Conservation (phyloP, 441 rosid genomes). For the Bocquillonia castaneifolia region DNA sequence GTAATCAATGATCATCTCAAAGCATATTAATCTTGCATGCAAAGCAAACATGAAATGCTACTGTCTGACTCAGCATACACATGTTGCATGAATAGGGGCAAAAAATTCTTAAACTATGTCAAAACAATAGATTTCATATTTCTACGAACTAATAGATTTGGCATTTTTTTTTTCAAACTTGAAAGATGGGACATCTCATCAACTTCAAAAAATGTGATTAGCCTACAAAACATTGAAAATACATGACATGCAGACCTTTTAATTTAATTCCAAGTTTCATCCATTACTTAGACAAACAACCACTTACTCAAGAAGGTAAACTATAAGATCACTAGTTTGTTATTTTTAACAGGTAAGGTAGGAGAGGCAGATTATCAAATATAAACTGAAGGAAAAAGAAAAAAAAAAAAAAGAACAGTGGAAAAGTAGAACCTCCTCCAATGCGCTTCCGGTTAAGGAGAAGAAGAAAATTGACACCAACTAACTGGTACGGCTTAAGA, state of each 20-base stretch:
- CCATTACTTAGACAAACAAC: not conserved
- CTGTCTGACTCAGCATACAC: not conserved
- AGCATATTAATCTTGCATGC: slow-evolving; percentile 9
- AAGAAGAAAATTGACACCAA: slow-evolving; percentile 96
- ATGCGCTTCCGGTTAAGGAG: slow-evolving; percentile 69
- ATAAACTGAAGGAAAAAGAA: not conserved
- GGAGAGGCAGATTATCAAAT: not conserved
- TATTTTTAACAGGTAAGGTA: too few relatives aligned
- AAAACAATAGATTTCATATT: not conserved
- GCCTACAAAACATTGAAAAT: not conserved
- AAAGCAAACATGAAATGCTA: slow-evolving; percentile 2
- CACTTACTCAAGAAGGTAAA: not conserved
- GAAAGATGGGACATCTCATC: too few relatives aligned
- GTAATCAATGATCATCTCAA: too few relatives aligned
- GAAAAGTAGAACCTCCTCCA: slow-evolving; percentile 56
- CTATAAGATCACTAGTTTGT: too few relatives aligned
- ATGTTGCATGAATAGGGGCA: too few relatives aligned
- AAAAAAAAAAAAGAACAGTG: not conserved
- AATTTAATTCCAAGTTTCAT: not conserved
- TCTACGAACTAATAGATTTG: not conserved
- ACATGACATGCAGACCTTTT: not conserved
- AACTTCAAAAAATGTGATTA: not conserved
- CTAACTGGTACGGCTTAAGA: slow-evolving; percentile 89
- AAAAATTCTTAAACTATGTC: not conserved
- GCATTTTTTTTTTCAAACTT: not conserved